Evolutionary conservation across 371 early-diverging fungal genomes (phyloP).

Genomic region (Basidiobolus meristosporus): DNA sequence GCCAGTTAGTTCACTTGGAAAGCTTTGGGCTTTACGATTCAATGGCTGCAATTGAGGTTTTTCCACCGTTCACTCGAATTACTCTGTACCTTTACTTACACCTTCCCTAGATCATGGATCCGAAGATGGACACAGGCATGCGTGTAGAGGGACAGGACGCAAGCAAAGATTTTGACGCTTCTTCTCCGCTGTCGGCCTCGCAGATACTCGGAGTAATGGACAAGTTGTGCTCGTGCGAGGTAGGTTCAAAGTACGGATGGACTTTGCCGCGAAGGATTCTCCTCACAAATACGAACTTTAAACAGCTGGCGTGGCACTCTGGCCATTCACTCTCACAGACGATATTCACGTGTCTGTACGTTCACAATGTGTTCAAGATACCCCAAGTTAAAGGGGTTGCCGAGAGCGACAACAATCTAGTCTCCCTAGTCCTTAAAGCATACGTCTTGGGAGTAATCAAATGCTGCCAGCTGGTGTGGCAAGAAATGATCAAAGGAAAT

Average conservation of each 20-base stretch:
- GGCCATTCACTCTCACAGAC: constrained; percentile 55
- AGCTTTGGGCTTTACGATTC: constrained; percentile 49
- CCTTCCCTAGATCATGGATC: constrained; percentile 47
- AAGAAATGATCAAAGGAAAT: constrained; percentile 36
- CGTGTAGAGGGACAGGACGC: constrained; percentile 15
- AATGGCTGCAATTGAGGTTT: constrained; percentile 57
- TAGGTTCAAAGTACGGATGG: no score
- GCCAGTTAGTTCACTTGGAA: constrained; percentile 34
- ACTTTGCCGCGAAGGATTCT: constrained; percentile 33
- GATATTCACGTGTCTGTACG: constrained; percentile 43
- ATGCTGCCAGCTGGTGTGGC: constrained; percentile 30
- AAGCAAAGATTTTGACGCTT: constrained; percentile 16
- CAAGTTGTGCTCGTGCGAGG: no score
- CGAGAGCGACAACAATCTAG: constrained; percentile 6
- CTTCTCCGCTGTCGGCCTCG: constrained; percentile 10
- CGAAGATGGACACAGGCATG: constrained; percentile 67
- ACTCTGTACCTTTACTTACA: neutral
- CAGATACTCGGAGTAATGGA: constrained; percentile 46
- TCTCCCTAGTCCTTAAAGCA: constrained; percentile 19
- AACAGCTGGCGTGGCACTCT: constrained; percentile 49
- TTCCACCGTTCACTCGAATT: neutral
- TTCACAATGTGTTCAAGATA: constrained; percentile 25
- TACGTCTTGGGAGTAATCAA: constrained; percentile 27
- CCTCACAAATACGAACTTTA: neutral
- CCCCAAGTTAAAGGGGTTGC: neutral